These are phyloP conservation scores for Fusarium nurragi DNA, from an alignment of 2,329 filamentous ascomycete species.

Conservation along the genomic window DNA sequence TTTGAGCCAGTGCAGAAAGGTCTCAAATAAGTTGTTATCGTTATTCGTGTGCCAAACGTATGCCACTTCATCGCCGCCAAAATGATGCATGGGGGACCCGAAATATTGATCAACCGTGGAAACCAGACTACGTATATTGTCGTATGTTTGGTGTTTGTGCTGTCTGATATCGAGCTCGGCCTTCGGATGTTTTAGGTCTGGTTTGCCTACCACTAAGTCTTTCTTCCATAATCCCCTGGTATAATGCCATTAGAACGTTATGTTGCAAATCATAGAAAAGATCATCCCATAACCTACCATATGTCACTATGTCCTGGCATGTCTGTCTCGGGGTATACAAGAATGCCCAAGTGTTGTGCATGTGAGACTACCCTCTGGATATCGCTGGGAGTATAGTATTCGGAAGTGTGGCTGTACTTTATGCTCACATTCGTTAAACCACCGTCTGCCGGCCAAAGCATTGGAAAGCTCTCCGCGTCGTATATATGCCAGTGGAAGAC, in stretches of 20 bases:
- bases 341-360: background rate
- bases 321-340: conserved; percentile 12
- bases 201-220: conserved; percentile 1
- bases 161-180: conserved; percentile 11
- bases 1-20: background rate
- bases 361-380: background rate
- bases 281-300: background rate
- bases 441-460: background rate
- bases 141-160: background rate
- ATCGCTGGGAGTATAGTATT: background rate
- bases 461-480: conserved; percentile 14
- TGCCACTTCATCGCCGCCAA: conserved; percentile 11
- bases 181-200: background rate
- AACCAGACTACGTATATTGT: background rate
- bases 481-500: conserved; percentile 23
- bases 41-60: conserved; percentile 9
- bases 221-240: conserved; percentile 7
- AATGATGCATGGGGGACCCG: conserved; percentile 2
- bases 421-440: conserved; percentile 6
- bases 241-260: too few species aligned
- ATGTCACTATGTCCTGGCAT: conserved; percentile 18
- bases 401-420: background rate
- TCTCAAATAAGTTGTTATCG: conserved; percentile 3
- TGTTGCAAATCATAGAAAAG: too few species aligned
- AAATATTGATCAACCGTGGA: background rate